Evolutionary conservation across 331 rosid genomes (phyloP).

Genomic region (Stylosanthes scabra): DNA sequence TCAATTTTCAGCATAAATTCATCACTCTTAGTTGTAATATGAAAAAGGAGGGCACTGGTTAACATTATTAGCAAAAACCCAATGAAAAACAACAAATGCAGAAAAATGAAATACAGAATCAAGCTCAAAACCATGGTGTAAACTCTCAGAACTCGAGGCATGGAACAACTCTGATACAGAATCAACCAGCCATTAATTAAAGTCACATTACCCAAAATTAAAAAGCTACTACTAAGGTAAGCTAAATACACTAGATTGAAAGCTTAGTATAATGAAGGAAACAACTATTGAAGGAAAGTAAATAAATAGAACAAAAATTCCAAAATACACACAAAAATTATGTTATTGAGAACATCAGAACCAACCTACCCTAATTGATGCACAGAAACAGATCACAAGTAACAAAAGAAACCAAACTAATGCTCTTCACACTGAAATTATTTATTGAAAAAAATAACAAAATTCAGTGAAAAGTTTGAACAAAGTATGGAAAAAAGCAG

Average conservation of each 20-base stretch:
- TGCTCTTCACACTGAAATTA: background rate
- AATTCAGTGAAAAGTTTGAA: background rate
- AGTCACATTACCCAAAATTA: constrained; percentile 13
- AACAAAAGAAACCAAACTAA: background rate
- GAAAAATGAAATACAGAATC: constrained; percentile 21
- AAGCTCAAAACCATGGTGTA: constrained; percentile 14
- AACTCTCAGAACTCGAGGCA: background rate
- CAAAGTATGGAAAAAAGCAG: background rate
- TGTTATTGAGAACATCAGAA: constrained; percentile 35
- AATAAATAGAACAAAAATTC: background rate
- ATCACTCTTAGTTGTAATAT: constrained; percentile 6
- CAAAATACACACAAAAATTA: background rate
- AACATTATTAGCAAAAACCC: background rate
- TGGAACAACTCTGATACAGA: background rate
- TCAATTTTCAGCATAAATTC: constrained; percentile 25
- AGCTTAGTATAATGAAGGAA: constrained; percentile 4
- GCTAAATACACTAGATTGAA: background rate
- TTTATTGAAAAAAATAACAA: background rate
- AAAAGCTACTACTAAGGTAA: background rate
- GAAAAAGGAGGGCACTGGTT: background rate
- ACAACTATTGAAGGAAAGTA: background rate
- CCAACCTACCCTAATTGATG: constrained; percentile 39
- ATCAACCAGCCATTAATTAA: background rate
- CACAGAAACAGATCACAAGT: constrained; percentile 22
- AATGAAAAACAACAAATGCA: constrained; percentile 15